A percentile compares a stretch with the other conserved stretches of the same genome.
phyloP scores from a whole-genome alignment of 2,329 filamentous ascomycete species.

The Fusarium multiceps region DNA sequence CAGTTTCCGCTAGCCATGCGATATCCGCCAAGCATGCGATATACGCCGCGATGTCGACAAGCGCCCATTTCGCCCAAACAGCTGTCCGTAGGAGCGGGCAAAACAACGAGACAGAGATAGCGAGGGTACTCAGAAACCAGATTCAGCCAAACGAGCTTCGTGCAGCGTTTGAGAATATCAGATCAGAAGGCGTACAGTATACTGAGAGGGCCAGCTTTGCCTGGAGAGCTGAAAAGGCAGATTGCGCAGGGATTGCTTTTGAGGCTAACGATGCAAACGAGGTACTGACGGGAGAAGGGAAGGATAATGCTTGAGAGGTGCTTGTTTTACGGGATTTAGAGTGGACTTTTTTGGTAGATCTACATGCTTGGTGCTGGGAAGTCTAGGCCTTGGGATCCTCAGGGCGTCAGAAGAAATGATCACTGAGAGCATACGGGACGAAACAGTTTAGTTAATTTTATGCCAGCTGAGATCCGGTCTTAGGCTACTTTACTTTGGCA shows the following conservation, averaged over 20 bases:
- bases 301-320: neutral
- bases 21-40: neutral
- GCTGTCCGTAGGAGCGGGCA: neutral
- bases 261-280: constrained; percentile 39
- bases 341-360: neutral
- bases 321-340: neutral
- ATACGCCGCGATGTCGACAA: neutral
- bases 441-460: no score
- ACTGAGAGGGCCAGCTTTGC: constrained; percentile 43
- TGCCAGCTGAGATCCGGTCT: no score
- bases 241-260: constrained; percentile 42
- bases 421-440: no score
- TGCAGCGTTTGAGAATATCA: constrained; percentile 28
- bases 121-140: neutral
- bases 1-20: neutral
- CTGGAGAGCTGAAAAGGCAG: constrained; percentile 43
- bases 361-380: neutral
- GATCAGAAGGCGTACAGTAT: constrained; percentile 26
- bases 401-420: no score
- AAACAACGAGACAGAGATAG: neutral
- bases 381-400: neutral
- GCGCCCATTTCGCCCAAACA: neutral
- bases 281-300: neutral
- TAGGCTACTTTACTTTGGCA: no score
- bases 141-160: constrained; percentile 18